Evolutionary conservation across 23 red algal species (phyloP).

Genomic region (Gracilaria gracilis): DNA sequence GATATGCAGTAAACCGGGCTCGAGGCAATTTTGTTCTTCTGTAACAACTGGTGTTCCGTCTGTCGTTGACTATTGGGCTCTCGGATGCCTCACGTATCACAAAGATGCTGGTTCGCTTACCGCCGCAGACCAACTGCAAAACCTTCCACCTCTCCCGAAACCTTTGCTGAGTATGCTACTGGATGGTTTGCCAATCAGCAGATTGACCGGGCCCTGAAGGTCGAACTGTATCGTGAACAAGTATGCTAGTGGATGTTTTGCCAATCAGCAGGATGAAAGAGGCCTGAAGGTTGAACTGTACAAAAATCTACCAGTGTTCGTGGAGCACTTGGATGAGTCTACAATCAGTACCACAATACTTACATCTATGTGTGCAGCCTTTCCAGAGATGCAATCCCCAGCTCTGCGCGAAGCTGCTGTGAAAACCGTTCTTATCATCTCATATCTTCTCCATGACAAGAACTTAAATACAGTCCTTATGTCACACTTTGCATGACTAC

Average conservation of each 20-base stretch:
- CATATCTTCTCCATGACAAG: slow-evolving; percentile 73
- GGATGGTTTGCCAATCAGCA: slow-evolving; percentile 79
- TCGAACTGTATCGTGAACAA: slow-evolving; percentile 66
- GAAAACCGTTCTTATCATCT: slow-evolving; percentile 82
- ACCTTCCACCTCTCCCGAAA: slow-evolving; percentile 77
- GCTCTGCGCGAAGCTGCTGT: slow-evolving; percentile 89
- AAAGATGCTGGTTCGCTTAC: slow-evolving; percentile 74
- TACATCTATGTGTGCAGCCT: slow-evolving; percentile 75
- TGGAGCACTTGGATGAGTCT: slow-evolving; percentile 53
- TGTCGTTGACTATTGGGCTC: slow-evolving; percentile 94
- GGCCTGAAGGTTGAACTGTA: slow-evolving; percentile 70
- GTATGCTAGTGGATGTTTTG: slow-evolving; percentile 73
- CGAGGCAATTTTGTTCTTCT: slow-evolving; percentile 73
- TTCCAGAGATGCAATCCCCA: slow-evolving; percentile 75
- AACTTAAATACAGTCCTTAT: slow-evolving; percentile 94
- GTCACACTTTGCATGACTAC: slow-evolving; percentile 90
- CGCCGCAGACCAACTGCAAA: slow-evolving; percentile 80
- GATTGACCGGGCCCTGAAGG: slow-evolving; percentile 49
- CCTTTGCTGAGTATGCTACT: slow-evolving; percentile 75
- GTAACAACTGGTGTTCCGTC: slow-evolving; percentile 50
- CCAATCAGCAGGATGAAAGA: slow-evolving; percentile 53
- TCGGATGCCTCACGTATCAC: slow-evolving; percentile 94
- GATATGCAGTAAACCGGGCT: too few species aligned
- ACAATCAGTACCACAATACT: slow-evolving; percentile 79
- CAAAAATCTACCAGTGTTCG: slow-evolving; percentile 73